Evolutionary conservation across 176 grass and related monocot species (phyloP), one percentile per base, ranked within the genome.

Genomic region (Coix lacrymajobi): DNA sequence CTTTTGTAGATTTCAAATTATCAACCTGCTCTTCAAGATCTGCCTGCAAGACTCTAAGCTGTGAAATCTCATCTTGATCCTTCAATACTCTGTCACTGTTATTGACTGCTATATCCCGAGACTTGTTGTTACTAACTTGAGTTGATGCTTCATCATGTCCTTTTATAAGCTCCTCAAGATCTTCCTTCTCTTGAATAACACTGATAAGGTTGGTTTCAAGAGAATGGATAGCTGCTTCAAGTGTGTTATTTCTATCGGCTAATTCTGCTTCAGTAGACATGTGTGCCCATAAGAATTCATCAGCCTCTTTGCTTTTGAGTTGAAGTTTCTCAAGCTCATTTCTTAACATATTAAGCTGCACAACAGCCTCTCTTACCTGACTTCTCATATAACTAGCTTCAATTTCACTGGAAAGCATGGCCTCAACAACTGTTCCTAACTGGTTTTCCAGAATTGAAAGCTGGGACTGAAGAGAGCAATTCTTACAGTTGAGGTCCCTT

Each of bases 381-480:
- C 60, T 91, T 87, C 68, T 89, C 85, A 96, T 90, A 77, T 79
- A 92, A 70, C 52, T 94, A 80, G 83, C 85, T 94, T 95, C 87
- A 73, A 88, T 84, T 84, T 99, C 91, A 85, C 60, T 87, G 31
- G 78, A 88, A 73, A 99, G 66, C 75, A 84, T 90, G 37, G 65
- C 71, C 87, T 96, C 85, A 36, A 90, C 77, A 78, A 83, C 65
- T 81, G 81, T 17, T 75, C 24, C 78, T 74, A 96, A 80, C 61
- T 86, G 91, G 71, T 89, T 88, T 87, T 93, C 89, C 81, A 86
- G 32, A 75, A 85, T 75, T 25, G 69, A 70, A 76, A 92, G 56
- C 60, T 94, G 74, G 15, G 76, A 75, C 20, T 60, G 73, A 30
- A 94, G 76, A 38, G 70, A 83, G 44, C 10, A 24, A 78, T 88